A percentile compares a stretch with the other conserved stretches of the same genome.
Conservation (phyloP, 768 basidiomycete genomes). For the Rhodotorula babjevae region DNA sequence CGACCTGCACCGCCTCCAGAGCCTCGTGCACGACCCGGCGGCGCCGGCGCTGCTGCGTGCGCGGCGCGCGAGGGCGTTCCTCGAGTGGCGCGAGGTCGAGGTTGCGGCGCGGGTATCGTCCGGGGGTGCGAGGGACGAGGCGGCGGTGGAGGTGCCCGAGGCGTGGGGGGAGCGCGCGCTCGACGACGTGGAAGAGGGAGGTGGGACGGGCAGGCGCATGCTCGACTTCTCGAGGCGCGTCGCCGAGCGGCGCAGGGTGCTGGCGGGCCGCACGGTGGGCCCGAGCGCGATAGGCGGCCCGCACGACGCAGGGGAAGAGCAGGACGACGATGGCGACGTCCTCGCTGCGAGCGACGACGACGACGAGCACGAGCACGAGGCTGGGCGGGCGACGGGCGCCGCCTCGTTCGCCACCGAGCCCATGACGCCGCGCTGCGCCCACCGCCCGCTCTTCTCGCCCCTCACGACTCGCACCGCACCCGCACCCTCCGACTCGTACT, state of each 20-base stretch:
- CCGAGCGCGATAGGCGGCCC: neutral
- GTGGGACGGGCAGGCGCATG: neutral
- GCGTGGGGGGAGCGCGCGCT: slow-evolving; percentile 4
- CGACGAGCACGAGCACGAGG: neutral
- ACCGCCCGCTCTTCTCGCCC: neutral
- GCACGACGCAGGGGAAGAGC: neutral
- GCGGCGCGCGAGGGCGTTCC: slow-evolving; percentile 1
- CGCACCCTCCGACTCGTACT: neutral
- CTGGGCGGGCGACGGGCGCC: neutral
- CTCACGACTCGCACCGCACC: neutral
- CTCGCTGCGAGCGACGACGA: neutral
- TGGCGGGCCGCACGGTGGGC: neutral
- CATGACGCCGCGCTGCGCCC: slow-evolving; percentile 17
- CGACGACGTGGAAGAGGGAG: neutral
- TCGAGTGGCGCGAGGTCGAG: slow-evolving; percentile 35
- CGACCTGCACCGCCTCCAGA: slow-evolving; percentile 9
- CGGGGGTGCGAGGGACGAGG: neutral
- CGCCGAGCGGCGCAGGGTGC: slow-evolving; percentile 9
- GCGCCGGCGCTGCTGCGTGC: neutral
- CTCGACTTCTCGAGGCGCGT: slow-evolving; percentile 27
- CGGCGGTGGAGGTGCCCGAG: no score
- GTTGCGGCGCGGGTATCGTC: slow-evolving; percentile 1
- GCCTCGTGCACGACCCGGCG: neutral
- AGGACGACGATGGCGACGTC: neutral
- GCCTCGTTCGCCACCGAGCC: slow-evolving; percentile 18